Percentiles rank a stretch among this genome's conserved stretches.
Conservation (phyloP, 2,329 filamentous ascomycete species). For the Diaporthe vexans region DNA sequence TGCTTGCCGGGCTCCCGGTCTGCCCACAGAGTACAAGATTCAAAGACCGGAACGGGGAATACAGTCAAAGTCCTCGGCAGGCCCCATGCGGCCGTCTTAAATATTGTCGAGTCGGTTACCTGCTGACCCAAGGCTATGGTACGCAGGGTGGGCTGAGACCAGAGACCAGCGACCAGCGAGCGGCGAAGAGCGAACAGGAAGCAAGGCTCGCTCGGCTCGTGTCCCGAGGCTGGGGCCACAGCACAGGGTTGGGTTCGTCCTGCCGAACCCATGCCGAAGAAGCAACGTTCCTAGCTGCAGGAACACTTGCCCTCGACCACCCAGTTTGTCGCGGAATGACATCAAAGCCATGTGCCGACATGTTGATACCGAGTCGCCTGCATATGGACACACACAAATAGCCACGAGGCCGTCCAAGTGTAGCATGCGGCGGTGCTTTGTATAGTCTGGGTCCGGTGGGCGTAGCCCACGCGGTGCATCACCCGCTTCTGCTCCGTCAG, state of each 20-base stretch:
- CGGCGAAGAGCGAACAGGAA: background rate
- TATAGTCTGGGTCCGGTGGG: background rate
- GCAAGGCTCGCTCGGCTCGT: background rate
- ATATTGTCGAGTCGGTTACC: too few relatives aligned
- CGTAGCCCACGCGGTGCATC: background rate
- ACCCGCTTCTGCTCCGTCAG: background rate
- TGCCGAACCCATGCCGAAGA: slow-evolving; percentile 15
- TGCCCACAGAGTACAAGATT: too few relatives aligned
- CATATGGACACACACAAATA: background rate
- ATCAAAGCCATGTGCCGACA: slow-evolving; percentile 20
- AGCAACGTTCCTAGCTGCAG: slow-evolving; percentile 30
- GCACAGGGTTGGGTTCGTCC: background rate
- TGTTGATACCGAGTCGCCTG: slow-evolving; percentile 1
- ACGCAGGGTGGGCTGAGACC: slow-evolving; percentile 5
- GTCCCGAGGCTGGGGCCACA: slow-evolving; percentile 14
- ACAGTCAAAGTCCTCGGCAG: too few relatives aligned
- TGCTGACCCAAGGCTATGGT: background rate
- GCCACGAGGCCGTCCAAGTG: too few relatives aligned
- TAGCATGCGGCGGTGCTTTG: background rate
- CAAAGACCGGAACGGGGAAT: too few relatives aligned
- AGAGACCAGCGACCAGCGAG: background rate
- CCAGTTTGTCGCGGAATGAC: slow-evolving; percentile 3
- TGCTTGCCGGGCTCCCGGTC: too few relatives aligned
- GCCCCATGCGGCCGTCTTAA: too few relatives aligned
- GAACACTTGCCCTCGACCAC: slow-evolving; percentile 2